Evolutionary conservation across 2,329 filamentous ascomycete genomes (phyloP), one percentile per base, ranked within the genome.

Genomic region (Cytospora paraplurivora): DNA sequence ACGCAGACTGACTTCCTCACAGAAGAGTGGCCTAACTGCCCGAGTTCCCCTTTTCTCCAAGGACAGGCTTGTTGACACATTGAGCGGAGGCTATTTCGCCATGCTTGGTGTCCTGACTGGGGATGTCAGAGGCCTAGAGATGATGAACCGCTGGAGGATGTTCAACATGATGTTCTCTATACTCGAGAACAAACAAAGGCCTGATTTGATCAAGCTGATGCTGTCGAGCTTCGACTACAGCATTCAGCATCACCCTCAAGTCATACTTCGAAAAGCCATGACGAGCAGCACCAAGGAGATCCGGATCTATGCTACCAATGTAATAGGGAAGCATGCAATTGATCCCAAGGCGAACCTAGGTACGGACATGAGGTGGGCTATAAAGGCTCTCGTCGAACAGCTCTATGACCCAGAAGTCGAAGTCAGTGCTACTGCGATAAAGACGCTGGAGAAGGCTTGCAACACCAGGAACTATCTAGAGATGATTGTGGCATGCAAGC

Each of bases 141-240:
- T 99, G 78, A 85, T 99, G 72, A 94, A 98, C 74, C 84, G 92
- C 70, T 98, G 95, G 94, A 92, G 93, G 70, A 96, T 99, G 83
- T 93, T 97, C 78, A 98, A 98, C 76, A 99, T 99, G 92, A 96
- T 98, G 82, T 99, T 99, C 74, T 95, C 98, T 76, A 97, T 99
- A 66, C 85, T 97, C 63, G 94, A 98, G 72, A 82, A 97, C 52
- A 92, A 91, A 70, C 90, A 95, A 75, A 89, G 95, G 2, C 92
- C 94, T 53, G 95, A 99, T 74, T 81, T 99, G 64, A 92, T 98
- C 73, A 92, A 93, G 73, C 83, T 94, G 11, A 83, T 99, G 37
- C 82, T 99, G 10, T 89, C 90, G 56, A 95, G 93, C 71, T 93
- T 99, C 76, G 94, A 99, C 76, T 99, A 97, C 73, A 90, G 88